A percentile compares a stretch with the other conserved stretches of the same genome.
Evolutionary conservation across 371 early-diverging fungal species (phyloP).

Genomic region (Rhizopus sp.): DNA sequence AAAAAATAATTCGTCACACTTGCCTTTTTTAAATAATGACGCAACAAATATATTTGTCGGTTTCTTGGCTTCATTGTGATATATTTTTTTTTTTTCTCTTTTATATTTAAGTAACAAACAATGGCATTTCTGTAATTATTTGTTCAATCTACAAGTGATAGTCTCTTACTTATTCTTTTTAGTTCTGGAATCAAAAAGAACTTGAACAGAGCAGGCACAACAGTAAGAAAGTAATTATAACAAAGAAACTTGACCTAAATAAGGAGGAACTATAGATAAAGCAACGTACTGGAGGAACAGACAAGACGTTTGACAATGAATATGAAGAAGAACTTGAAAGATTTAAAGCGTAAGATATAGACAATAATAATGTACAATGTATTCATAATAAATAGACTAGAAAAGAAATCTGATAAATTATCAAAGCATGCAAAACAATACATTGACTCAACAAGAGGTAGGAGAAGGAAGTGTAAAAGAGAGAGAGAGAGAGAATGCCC

Average conservation of each 20-base stretch:
- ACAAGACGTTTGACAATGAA: conserved; percentile 82
- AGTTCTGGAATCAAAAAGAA: conserved; percentile 88
- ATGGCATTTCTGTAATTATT: conserved; percentile 50
- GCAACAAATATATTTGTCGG: too few relatives aligned
- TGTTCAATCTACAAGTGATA: conserved; percentile 17
- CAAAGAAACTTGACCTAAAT: background rate
- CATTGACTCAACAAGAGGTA: conserved; percentile 82
- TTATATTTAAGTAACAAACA: background rate
- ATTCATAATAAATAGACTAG: conserved; percentile 60
- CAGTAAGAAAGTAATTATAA: conserved; percentile 41
- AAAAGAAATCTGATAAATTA: conserved; percentile 82
- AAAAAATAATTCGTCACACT: background rate
- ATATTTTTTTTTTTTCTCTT: background rate
- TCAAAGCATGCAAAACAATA: conserved; percentile 94
- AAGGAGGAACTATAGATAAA: conserved; percentile 48
- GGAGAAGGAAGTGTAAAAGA: background rate
- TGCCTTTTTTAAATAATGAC: too few relatives aligned
- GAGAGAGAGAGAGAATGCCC: background rate
- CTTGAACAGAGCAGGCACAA: conserved; percentile 80
- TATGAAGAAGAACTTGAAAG: conserved; percentile 88
- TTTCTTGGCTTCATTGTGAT: too few relatives aligned
- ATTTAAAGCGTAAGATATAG: conserved; percentile 65
- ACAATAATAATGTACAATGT: background rate
- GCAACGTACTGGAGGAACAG: conserved; percentile 72
- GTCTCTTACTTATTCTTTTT: conserved; percentile 1